phyloP scores from a whole-genome alignment of 139 green algal genomes.

The Chlamydomonas sp. region DNA sequence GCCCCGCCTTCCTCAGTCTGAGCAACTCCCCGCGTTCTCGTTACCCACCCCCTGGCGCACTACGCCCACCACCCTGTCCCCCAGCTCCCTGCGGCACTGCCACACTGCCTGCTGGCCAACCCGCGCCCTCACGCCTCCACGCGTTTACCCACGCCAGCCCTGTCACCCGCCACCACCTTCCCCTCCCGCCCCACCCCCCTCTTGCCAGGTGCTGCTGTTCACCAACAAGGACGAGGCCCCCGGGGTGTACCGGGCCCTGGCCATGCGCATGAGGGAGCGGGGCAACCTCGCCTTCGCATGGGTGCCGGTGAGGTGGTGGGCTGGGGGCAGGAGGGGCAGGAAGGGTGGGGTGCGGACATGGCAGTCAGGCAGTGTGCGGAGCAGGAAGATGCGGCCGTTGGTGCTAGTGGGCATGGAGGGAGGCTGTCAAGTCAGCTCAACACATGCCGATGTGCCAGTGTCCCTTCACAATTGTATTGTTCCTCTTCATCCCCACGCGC shows the following conservation, averaged over 20 bases:
- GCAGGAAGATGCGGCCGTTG: too few species aligned
- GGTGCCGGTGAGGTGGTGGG: conserved; percentile 3
- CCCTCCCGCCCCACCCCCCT: too few species aligned
- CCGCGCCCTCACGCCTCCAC: not conserved
- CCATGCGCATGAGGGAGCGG: conserved; percentile 32
- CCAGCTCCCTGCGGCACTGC: not conserved
- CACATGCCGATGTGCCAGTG: too few species aligned
- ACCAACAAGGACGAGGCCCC: conserved; percentile 63
- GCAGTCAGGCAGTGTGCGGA: not conserved
- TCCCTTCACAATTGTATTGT: too few species aligned
- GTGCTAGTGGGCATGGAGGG: too few species aligned
- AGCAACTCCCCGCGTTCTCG: too few species aligned
- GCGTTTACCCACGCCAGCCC: not conserved
- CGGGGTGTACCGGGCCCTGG: conserved; percentile 47
- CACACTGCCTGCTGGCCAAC: not conserved
- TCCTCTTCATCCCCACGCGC: too few species aligned
- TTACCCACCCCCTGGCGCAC: not conserved
- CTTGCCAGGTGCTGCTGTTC: conserved; percentile 55
- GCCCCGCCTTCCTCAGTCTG: too few species aligned
- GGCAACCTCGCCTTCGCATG: conserved; percentile 46
- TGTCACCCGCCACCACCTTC: not conserved
- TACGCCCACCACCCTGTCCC: not conserved
- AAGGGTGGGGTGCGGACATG: not conserved
- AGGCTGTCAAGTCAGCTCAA: too few species aligned
- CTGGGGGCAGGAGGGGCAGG: not conserved